A percentile compares a stretch with the other conserved stretches of the same genome.
phyloP scores from a whole-genome alignment of 1,139 yeast species.

The Fermentozyma sake region DNA sequence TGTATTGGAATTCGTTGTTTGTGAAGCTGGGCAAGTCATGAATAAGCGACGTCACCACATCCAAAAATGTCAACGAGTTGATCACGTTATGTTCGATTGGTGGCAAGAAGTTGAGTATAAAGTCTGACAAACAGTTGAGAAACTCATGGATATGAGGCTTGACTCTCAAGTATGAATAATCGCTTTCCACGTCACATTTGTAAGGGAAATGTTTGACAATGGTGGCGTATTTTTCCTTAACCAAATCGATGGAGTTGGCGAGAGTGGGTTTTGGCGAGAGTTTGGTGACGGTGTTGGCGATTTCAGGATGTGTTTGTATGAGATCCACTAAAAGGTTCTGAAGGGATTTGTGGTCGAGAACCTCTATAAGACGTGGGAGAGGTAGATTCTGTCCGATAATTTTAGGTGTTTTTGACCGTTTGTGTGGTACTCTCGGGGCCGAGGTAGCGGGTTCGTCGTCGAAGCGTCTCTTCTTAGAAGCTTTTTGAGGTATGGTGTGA shows the following conservation, averaged over 20 bases:
- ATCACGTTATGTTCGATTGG: conserved; percentile 61
- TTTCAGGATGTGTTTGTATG: conserved; percentile 59
- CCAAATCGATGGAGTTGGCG: conserved; percentile 45
- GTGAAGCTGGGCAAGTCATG: conserved; percentile 71
- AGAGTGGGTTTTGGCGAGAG: conserved; percentile 60
- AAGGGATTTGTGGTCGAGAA: conserved; percentile 54
- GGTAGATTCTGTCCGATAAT: conserved; percentile 54
- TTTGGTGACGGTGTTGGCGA: conserved; percentile 46
- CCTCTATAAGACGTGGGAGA: conserved; percentile 58
- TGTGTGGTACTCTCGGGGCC: conserved; percentile 1
- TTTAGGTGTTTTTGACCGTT: conserved; percentile 30
- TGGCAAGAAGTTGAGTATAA: conserved; percentile 72
- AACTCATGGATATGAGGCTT: conserved; percentile 73
- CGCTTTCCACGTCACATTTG: conserved; percentile 68
- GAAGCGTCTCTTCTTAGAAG: not conserved
- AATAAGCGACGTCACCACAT: conserved; percentile 60
- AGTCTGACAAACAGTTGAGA: conserved; percentile 73
- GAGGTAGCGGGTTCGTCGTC: not conserved
- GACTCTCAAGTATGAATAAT: conserved; percentile 84
- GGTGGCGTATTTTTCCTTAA: conserved; percentile 42
- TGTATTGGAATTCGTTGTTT: conserved; percentile 68
- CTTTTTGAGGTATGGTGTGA: not conserved
- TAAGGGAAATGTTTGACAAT: conserved; percentile 61
- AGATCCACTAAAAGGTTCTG: conserved; percentile 50
- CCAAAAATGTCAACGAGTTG: conserved; percentile 63